Evolutionary conservation across 208 protist species (phyloP), one percentile per base, ranked within the genome.

Genomic region (Trypanosoma melophagium): DNA sequence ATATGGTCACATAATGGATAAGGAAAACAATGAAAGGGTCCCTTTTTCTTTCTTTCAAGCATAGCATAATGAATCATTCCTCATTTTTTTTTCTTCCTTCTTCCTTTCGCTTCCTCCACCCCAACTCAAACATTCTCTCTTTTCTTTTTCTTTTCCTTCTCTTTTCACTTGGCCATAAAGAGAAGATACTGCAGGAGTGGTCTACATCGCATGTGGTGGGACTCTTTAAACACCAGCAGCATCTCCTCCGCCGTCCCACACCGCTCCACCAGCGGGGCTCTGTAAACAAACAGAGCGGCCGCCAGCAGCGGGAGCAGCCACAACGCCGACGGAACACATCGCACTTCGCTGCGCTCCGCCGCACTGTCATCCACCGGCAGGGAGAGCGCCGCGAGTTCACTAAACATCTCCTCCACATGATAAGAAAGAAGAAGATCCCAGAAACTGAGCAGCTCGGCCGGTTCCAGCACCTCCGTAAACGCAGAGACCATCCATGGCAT

Each of bases 381-480:
- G 16, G 83, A 81, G 0, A 93, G 79, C 0, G 75, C 25, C 57
- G 72, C 83, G 60, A 75, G 79, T 3, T 66, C 66, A 56, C 71
- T 60, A 63, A 79, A 69, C 73, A 93, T 80, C 68, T 94, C 87
- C 2, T 77, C 71, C 40, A 90, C 58, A 62, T 96, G 88, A 67
- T 86, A 92, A 24, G 86, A 81, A 12, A 93, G 61, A 61, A 96
- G 51, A 51, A 92, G 47, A 66, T 96, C 91, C 89, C 89, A 96
- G 22, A 94, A 81, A 21, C 68, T 68, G 19, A 96, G 79, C 50
- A 91, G 62, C 62, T 96, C 88, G 4, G 58, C 68, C 28, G 88
- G 82, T 40, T 89, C 85, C 28, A 96, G 75, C 14, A 94, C 56
- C 5, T 81, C 80, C 5, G 78, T 81, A 71, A 96, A 96, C 41